Base-by-base conservation (phyloP, 495 filamentous ascomycete genomes). In the Trichoderma erinaceum region DNA sequence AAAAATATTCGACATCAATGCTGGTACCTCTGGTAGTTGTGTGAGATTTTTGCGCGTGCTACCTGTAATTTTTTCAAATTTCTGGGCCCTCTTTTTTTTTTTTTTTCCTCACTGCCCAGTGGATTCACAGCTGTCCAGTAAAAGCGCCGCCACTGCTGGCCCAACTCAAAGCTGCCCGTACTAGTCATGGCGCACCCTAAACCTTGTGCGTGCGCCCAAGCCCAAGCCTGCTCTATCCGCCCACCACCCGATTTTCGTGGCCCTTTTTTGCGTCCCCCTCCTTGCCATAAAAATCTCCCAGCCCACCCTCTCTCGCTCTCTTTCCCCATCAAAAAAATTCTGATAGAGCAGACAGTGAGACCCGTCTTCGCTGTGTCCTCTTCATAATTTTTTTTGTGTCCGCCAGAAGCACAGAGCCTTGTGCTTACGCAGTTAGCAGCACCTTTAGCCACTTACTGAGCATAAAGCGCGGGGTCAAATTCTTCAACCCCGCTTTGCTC, bases 401-500 rank as follows among this genome's bases (percentile, higher is more conserved):
- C 29, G 29, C 25, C n/a, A 8, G 10, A 23, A n/a, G 48, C 48
- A 21, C 48, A 23, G 21, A n/a, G 35, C 35, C 48, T 61, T 61
- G 27, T 32, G 56, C 56, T 61, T 27, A 61, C 56, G 56, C 56
- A 61, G 48, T 23, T 38, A 21, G 56, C 56, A 56, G 50, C 16
- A 11, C 27, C 27, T 61, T 61, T 29, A 21, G 15, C 23, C 56
- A 29, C 56, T 29, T 29, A 29, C 27, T 61, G 56, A 61, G 56
- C 56, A 61, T 61, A 61, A 61, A 61, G 56, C 56, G 65, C 65
- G 65, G 65, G 65, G 65, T 46, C 65, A 66, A 66, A 66, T 41
- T 46, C 65, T 66, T 48, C 65, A 63, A 68, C 66, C 66, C 66
- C 66, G 66, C 66, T 68, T 68, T 44, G 32, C 66, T 46, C 66